These are phyloP conservation scores for Gautieria morchelliformis DNA, from an alignment of 768 basidiomycete species.

Conservation along the genomic window DNA sequence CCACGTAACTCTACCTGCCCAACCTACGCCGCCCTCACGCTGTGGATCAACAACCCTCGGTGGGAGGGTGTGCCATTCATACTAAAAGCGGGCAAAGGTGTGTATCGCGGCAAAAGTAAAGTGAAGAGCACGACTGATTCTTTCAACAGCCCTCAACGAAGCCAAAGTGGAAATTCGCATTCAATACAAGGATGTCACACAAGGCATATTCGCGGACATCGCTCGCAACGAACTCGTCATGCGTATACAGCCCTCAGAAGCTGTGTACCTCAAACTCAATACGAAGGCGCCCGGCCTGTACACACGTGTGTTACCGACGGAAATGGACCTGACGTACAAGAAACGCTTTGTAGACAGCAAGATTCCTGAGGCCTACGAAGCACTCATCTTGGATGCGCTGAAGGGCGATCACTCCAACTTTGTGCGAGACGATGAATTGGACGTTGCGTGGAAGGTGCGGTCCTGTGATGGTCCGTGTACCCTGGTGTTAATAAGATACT, in stretches of 20 bases:
- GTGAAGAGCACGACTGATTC: constrained; percentile 7
- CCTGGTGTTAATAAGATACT: not conserved
- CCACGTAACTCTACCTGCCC: constrained; percentile 89
- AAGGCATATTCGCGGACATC: constrained; percentile 95
- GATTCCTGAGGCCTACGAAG: constrained; percentile 96
- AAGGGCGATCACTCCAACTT: constrained; percentile 99
- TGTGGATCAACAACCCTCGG: constrained; percentile 89
- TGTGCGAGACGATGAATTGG: constrained; percentile 94
- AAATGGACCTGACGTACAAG: constrained; percentile 99
- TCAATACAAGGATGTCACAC: constrained; percentile 96
- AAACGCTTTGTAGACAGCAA: constrained; percentile 80
- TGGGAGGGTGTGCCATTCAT: constrained; percentile 99
- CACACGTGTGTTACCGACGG: constrained; percentile 85
- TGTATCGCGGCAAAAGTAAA: constrained; percentile 13
- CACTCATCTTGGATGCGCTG: constrained; percentile 89
- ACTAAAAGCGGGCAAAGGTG: constrained; percentile 96
- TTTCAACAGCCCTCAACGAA: constrained; percentile 79
- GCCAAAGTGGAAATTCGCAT: constrained; percentile 97
- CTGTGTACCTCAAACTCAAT: constrained; percentile 96
- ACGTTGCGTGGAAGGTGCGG: constrained; percentile 91
- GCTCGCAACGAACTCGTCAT: constrained; percentile 95
- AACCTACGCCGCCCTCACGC: constrained; percentile 83
- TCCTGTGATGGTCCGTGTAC: not conserved
- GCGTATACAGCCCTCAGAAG: constrained; percentile 93
- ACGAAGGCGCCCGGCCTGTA: constrained; percentile 86